A percentile compares a stretch with the other conserved stretches of the same genome.
Evolutionary conservation across 2,329 filamentous ascomycete species (phyloP).

Genomic region (Xylaria sp.): DNA sequence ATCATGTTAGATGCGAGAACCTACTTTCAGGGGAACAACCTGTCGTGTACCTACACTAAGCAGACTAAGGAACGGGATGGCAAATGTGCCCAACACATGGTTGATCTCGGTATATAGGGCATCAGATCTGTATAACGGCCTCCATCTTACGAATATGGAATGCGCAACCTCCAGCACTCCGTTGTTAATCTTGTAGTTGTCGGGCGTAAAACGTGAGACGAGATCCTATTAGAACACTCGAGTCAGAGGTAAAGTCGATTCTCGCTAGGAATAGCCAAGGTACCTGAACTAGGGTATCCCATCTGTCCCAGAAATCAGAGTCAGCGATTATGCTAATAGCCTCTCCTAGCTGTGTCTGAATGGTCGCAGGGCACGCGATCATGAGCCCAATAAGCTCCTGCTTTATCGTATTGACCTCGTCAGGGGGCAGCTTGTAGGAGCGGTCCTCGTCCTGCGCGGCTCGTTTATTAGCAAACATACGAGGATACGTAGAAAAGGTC

Average conservation of each 20-base stretch:
- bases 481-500: neutral
- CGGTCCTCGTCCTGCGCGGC: constrained; percentile 81
- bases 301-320: constrained; percentile 95
- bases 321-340: constrained; percentile 97
- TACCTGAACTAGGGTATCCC: constrained; percentile 93
- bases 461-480: constrained; percentile 1
- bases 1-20: constrained; percentile 35
- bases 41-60: constrained; percentile 68
- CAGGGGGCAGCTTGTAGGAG: constrained; percentile 83
- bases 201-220: constrained; percentile 83
- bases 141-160: constrained; percentile 96
- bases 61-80: constrained; percentile 81
- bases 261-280: constrained; percentile 40
- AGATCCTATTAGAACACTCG: constrained; percentile 69
- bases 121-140: constrained; percentile 92
- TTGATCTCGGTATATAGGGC: constrained; percentile 95
- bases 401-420: constrained; percentile 92
- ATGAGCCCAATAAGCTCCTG: constrained; percentile 94
- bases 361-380: constrained; percentile 86
- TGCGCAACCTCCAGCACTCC: constrained; percentile 97
- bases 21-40: neutral
- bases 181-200: constrained; percentile 86
- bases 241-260: constrained; percentile 18
- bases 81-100: constrained; percentile 89
- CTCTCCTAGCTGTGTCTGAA: constrained; percentile 94